Evolutionary conservation across 2,329 filamentous ascomycete species (phyloP).

Genomic region (Phaeoacremonium minimum): DNA sequence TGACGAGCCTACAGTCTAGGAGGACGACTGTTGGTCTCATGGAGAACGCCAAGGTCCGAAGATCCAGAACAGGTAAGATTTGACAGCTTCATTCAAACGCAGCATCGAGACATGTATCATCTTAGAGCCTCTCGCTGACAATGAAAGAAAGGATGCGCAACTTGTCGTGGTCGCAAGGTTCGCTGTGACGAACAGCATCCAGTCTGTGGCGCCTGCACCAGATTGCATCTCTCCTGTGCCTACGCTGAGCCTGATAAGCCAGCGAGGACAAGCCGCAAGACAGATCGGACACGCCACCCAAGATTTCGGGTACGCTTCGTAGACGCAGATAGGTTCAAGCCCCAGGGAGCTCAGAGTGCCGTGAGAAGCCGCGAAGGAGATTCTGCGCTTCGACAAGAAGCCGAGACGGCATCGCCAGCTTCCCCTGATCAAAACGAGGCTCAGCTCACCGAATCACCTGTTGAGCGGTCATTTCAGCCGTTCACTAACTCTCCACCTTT

Average conservation of each 20-base stretch:
- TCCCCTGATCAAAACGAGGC: too few species aligned
- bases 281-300: background rate
- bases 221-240: background rate
- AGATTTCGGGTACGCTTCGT: background rate
- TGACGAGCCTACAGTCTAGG: too few species aligned
- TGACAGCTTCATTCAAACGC: too few species aligned
- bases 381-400: too few species aligned
- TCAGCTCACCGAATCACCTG: too few species aligned
- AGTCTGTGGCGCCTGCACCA: background rate
- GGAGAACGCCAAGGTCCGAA: background rate
- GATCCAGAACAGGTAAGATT: background rate
- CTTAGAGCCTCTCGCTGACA: background rate
- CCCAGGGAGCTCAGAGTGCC: too few species aligned
- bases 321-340: background rate
- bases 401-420: too few species aligned
- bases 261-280: background rate
- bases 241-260: background rate
- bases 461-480: too few species aligned
- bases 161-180: conserved; percentile 1
- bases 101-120: too few species aligned
- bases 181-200: conserved; percentile 1
- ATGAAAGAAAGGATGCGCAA: background rate
- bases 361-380: too few species aligned
- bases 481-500: too few species aligned
- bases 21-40: too few species aligned